Evolutionary conservation across 2,329 filamentous ascomycete species (phyloP).

Genomic region (Colletotrichum brevisporum): DNA sequence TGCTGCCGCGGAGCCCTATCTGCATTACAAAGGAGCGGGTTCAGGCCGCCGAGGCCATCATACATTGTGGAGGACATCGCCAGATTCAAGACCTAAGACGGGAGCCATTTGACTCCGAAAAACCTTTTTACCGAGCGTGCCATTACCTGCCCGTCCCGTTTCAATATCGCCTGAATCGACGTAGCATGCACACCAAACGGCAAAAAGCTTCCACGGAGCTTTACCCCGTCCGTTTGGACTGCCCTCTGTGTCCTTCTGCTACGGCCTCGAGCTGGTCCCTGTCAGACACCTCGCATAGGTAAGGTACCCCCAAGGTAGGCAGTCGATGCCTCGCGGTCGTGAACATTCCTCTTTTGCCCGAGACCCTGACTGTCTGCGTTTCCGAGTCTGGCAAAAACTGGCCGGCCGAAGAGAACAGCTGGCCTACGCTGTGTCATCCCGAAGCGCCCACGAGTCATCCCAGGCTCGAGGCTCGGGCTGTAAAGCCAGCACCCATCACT

Average conservation of each 20-base stretch:
- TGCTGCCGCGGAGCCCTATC: slow-evolving; percentile 1
- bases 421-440: slow-evolving; percentile 35
- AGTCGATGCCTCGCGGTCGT: neutral
- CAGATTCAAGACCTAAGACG: neutral
- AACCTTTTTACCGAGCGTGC: slow-evolving; percentile 12
- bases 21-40: slow-evolving; percentile 1
- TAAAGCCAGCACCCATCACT: slow-evolving; percentile 1
- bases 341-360: neutral
- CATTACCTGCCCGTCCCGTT: slow-evolving; percentile 10
- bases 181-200: slow-evolving; percentile 17
- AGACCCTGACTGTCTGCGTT: slow-evolving; percentile 11
- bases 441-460: slow-evolving; percentile 31
- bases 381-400: slow-evolving; percentile 9
- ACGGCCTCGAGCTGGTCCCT: too few species aligned
- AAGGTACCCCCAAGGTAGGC: neutral
- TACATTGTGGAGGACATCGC: neutral
- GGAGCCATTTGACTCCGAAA: neutral
- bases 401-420: slow-evolving; percentile 30
- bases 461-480: neutral
- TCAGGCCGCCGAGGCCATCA: slow-evolving; percentile 1
- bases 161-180: slow-evolving; percentile 20
- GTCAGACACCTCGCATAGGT: too few species aligned
- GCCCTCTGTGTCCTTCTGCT: neutral
- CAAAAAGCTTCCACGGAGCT: slow-evolving; percentile 27
- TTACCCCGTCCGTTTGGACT: slow-evolving; percentile 8